phyloP scores from a whole-genome alignment of 148 eudicot species.

The Dianthus caryophyllus region DNA sequence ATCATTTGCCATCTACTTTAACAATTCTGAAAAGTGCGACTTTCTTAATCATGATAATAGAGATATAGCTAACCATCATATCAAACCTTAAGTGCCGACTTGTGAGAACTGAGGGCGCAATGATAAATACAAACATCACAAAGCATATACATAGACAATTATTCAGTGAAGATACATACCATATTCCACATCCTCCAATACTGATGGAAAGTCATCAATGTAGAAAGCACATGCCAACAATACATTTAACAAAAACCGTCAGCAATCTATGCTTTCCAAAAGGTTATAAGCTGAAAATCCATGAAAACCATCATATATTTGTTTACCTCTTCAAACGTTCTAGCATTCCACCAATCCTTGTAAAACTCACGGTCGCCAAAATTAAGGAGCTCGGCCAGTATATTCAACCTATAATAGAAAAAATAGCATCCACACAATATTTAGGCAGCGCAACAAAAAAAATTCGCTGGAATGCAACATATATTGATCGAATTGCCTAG shows the following conservation, averaged over 20 bases:
- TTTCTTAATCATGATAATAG: background rate
- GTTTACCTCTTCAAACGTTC: slow-evolving; percentile 88
- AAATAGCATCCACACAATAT: slow-evolving; percentile 14
- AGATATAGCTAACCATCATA: background rate
- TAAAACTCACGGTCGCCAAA: slow-evolving; percentile 99
- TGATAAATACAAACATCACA: background rate
- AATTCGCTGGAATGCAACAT: background rate
- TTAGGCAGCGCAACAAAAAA: slow-evolving; percentile 3
- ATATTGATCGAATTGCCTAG: background rate
- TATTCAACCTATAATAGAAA: slow-evolving; percentile 63
- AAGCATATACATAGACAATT: background rate
- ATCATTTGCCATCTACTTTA: background rate
- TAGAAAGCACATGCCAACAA: slow-evolving; percentile 20
- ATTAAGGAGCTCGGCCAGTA: slow-evolving; percentile 85
- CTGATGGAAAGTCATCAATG: slow-evolving; percentile 44
- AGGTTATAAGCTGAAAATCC: slow-evolving; percentile 6
- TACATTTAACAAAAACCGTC: slow-evolving; percentile 9
- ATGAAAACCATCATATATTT: slow-evolving; percentile 14
- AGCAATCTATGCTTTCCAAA: slow-evolving; percentile 12
- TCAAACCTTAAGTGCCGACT: background rate
- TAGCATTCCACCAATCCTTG: slow-evolving; percentile 99
- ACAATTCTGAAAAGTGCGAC: background rate
- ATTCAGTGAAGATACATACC: slow-evolving; percentile 43
- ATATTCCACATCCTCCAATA: slow-evolving; percentile 99
- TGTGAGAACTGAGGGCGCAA: background rate